A percentile compares a stretch with the other conserved stretches of the same genome.
These are phyloP conservation scores for Clathrus columnatus DNA, from an alignment of 768 basidiomycete species.

Conservation along the genomic window DNA sequence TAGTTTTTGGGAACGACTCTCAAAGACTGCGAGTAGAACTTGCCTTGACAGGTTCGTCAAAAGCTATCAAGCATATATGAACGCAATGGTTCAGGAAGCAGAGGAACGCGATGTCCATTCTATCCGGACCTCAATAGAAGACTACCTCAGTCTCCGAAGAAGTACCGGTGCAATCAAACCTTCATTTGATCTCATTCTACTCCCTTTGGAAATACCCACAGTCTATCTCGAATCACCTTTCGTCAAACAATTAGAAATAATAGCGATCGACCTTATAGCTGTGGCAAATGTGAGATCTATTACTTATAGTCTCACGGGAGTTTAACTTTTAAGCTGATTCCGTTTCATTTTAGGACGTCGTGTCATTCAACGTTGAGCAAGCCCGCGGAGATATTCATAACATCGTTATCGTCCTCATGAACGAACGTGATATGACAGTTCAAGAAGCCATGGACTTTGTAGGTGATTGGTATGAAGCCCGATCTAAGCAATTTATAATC, in stretches of 20 bases:
- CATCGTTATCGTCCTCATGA: constrained; percentile 74
- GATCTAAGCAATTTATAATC: background rate
- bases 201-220: constrained; percentile 71
- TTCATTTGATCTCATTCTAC: constrained; percentile 77
- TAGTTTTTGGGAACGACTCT: background rate
- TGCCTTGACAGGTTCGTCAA: constrained; percentile 47
- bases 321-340: background rate
- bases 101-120: constrained; percentile 48
- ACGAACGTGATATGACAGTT: constrained; percentile 53
- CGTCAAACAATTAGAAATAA: constrained; percentile 58
- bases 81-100: constrained; percentile 68
- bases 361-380: constrained; percentile 81
- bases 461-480: background rate
- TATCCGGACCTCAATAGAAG: constrained; percentile 64
- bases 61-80: constrained; percentile 74
- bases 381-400: constrained; percentile 77
- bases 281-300: background rate
- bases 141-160: constrained; percentile 68
- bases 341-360: constrained; percentile 55
- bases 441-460: constrained; percentile 57
- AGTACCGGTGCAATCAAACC: constrained; percentile 72
- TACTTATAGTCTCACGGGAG: background rate
- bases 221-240: constrained; percentile 72
- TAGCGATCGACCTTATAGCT: constrained; percentile 26
- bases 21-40: background rate